Base-by-base conservation (phyloP, 2,329 filamentous ascomycete species). In the Anisogramma anomala region DNA sequence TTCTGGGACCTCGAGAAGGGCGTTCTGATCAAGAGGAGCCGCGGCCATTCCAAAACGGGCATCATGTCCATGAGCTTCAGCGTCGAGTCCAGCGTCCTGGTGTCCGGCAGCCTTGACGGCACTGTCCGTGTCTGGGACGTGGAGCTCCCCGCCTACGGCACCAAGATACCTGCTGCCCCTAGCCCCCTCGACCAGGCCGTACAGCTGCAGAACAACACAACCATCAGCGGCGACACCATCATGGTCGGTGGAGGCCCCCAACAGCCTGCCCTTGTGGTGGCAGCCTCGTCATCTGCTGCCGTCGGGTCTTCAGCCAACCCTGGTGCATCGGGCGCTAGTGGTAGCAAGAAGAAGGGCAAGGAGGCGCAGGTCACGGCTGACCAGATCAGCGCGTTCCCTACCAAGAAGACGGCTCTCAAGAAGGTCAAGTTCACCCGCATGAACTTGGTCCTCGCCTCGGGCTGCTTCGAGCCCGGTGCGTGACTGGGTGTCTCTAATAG, bases 111-210 rank as follows among this genome's bases (percentile, higher is more conserved):
- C 15, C 82, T 89, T 26, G 91, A 98, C 56, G 83, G 85, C 49
- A 95, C 88, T 0, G 88, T 98, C 14, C 81, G 91, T 22, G 71
- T 95, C 6, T 98, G 91, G 91, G 91, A 96, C 53, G 82, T 94
- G 4, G 74, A 81, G 58, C 68, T 84, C 53, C 73, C 84, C 32
- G 69, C 80, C 20, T 74, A 85, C 47, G 72, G 76, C 7, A 71
- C 69, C 42, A 74, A 76, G 43, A 71, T 72, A n/a, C 72, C 34
- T 18, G 28, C 58, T 5, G 38, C 25, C 17, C 8, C 38, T 5
- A 32, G 38, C 4, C 61, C 64, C 6, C 41, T 53, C 27, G 35
- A 40, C 14, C 48, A 47, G 36, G 36, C 42, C 48, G 57, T 33
- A 39, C 54, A 44, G 36, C 58, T 33, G 42, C 53, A 43, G 33